phyloP scores from a whole-genome alignment of 2,329 filamentous ascomycete species.

The Cercospora berteroae region DNA sequence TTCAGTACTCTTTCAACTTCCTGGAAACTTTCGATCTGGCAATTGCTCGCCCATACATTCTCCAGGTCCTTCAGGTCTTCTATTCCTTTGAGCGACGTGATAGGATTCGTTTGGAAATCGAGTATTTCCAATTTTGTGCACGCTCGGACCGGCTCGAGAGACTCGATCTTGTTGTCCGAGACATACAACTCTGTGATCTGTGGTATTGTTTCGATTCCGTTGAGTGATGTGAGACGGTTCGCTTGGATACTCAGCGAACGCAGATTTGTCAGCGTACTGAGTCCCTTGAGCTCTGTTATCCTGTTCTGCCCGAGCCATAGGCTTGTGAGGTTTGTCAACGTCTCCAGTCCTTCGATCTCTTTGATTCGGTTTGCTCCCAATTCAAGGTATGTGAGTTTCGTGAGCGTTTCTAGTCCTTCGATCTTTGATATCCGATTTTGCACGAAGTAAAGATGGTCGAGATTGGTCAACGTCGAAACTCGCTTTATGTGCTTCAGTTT shows the following conservation, averaged over 20 bases:
- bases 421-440: constrained; percentile 91
- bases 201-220: constrained; percentile 69
- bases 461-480: constrained; percentile 69
- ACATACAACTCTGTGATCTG: constrained; percentile 91
- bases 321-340: constrained; percentile 74
- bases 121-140: constrained; percentile 66
- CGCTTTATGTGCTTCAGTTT: constrained; percentile 99
- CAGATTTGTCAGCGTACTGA: constrained; percentile 73
- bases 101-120: constrained; percentile 85
- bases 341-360: constrained; percentile 81
- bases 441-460: constrained; percentile 86
- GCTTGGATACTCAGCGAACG: constrained; percentile 91
- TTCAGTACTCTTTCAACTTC: constrained; percentile 76
- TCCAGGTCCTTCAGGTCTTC: constrained; percentile 68
- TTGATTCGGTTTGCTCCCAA: constrained; percentile 89
- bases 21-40: constrained; percentile 72
- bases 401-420: constrained; percentile 75
- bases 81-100: constrained; percentile 71
- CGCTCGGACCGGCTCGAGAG: constrained; percentile 64
- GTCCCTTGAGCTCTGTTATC: constrained; percentile 76
- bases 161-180: constrained; percentile 85
- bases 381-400: constrained; percentile 77
- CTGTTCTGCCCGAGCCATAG: constrained; percentile 97
- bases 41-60: constrained; percentile 94
- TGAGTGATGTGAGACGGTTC: constrained; percentile 79